Evolutionary conservation across 2,329 filamentous ascomycete species (phyloP), one percentile per base, ranked within the genome.

Genomic region (Ophiostoma ips): DNA sequence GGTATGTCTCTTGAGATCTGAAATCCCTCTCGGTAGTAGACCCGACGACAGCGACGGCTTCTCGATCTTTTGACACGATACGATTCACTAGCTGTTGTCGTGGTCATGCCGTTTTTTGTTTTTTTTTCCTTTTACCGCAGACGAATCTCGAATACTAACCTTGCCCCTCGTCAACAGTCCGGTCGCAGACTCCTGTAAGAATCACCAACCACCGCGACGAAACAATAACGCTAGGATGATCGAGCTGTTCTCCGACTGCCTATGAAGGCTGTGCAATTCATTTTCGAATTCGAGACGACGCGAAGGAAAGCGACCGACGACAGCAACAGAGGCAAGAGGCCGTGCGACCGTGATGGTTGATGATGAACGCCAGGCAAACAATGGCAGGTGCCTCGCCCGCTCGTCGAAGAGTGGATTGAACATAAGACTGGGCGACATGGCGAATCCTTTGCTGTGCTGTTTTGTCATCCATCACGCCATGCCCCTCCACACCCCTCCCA

Each of bases 1-100:
- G 88, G 94, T 82, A 94, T 94, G 84, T 88, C 34, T 21, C 19
- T n/a, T n/a, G n/a, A n/a, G 6, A 24, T 85, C 74, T 84, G 88
- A 72, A 88, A 84, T 41, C 64, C 84, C 84, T 66, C 83, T 87
- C 49, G 15, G 33, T 11, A 28, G 21, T 15, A 9, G 21, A 33
- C n/a, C 19, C 24, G 33, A 34, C 24, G 24, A 21, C 21, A 10
- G 16, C 43, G 43, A 19, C 16, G 18, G 30, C 21, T 21, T 28
- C 18, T 21, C 37, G 11, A 15, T 6, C 11, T 41, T 41, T n/a
- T 43, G 7, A 18, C 40, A 21, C 24, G 11, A 12, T 11, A 16
- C 15, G 16, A 43, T 9, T 24, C 15, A 30, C 16, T 5, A 30
- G 24, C 30, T 8, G 21, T 21, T 30, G 40, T 43, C 46, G 46